Conservation (phyloP, 208 protist species). For the Leishmania arabica region DNA sequence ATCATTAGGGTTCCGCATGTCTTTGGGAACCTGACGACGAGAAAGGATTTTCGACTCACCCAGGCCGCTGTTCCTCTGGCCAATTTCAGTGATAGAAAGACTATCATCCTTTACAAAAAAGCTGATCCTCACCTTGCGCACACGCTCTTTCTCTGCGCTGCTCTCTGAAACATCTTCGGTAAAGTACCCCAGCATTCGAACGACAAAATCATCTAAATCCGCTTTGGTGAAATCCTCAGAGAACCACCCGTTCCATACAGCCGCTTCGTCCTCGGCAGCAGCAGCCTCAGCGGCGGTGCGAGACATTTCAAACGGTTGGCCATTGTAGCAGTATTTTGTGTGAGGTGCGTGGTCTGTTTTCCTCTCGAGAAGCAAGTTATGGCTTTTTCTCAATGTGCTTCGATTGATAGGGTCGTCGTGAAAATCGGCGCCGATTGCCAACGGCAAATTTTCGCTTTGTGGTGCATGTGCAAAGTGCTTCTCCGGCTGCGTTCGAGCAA, state of each 20-base stretch:
- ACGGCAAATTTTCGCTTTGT: slow-evolving; percentile 69
- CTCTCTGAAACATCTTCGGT: slow-evolving; percentile 70
- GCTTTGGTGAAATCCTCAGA: slow-evolving; percentile 61
- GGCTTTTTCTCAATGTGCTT: slow-evolving; percentile 77
- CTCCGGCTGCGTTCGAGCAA: slow-evolving; percentile 59
- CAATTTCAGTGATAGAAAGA: slow-evolving; percentile 70
- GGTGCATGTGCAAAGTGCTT: slow-evolving; percentile 70
- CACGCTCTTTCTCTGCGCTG: slow-evolving; percentile 50
- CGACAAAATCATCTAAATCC: slow-evolving; percentile 72
- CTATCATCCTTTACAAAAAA: slow-evolving; percentile 85
- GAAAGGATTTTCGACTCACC: slow-evolving; percentile 70
- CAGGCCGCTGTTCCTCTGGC: slow-evolving; percentile 80
- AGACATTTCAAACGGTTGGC: slow-evolving; percentile 19
- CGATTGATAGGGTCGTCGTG: slow-evolving; percentile 91
- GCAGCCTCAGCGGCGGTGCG: background rate
- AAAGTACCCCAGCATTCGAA: slow-evolving; percentile 82
- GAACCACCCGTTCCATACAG: slow-evolving; percentile 77
- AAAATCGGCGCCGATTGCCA: slow-evolving; percentile 87
- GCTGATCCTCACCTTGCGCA: slow-evolving; percentile 77
- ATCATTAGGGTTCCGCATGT: slow-evolving; percentile 39
- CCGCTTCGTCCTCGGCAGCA: slow-evolving; percentile 22
- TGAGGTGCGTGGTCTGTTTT: slow-evolving; percentile 73
- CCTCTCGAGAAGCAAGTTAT: slow-evolving; percentile 64
- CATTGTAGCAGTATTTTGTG: slow-evolving; percentile 82
- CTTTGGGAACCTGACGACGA: slow-evolving; percentile 76